These are phyloP conservation scores for Taiozyma onychis DNA, from an alignment of 1,139 yeast species.

Conservation along the genomic window DNA sequence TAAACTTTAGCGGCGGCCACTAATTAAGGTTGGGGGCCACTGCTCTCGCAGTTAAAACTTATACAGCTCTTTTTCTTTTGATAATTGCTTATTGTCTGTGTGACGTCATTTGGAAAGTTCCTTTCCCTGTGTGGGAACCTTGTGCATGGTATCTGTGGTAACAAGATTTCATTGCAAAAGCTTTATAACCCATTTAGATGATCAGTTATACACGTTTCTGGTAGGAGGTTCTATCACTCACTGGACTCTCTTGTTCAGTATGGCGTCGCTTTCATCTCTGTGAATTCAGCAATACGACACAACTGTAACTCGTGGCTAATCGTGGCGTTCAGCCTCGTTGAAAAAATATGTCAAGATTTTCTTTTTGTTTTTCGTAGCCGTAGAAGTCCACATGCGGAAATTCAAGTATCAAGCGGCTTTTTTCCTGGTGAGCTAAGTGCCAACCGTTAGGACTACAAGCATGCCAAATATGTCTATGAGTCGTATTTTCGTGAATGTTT, in stretches of 20 bases:
- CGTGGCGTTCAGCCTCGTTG: neutral
- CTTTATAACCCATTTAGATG: too few species aligned
- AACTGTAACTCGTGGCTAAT: neutral
- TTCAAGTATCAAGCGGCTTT: too few species aligned
- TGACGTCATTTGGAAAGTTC: neutral
- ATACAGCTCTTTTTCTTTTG: neutral
- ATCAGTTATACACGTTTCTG: too few species aligned
- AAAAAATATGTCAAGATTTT: neutral
- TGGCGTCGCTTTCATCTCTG: neutral
- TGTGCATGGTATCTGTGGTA: neutral
- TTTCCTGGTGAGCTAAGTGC: too few species aligned
- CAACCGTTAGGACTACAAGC: too few species aligned
- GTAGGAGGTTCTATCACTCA: too few species aligned
- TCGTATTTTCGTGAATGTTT: neutral
- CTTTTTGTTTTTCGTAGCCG: too few species aligned
- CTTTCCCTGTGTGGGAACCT: neutral
- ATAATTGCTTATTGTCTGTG: neutral
- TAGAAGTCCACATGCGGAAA: too few species aligned
- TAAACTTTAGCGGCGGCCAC: neutral
- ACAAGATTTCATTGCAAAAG: neutral
- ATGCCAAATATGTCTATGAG: neutral
- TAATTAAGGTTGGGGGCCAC: neutral
- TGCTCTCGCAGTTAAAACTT: neutral
- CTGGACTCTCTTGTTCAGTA: too few species aligned
- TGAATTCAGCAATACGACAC: neutral